Percentiles rank a stretch among this genome's conserved stretches.
Conservation (phyloP, 1,139 yeast genomes). For the Casaregolazyma lundiana region DNA sequence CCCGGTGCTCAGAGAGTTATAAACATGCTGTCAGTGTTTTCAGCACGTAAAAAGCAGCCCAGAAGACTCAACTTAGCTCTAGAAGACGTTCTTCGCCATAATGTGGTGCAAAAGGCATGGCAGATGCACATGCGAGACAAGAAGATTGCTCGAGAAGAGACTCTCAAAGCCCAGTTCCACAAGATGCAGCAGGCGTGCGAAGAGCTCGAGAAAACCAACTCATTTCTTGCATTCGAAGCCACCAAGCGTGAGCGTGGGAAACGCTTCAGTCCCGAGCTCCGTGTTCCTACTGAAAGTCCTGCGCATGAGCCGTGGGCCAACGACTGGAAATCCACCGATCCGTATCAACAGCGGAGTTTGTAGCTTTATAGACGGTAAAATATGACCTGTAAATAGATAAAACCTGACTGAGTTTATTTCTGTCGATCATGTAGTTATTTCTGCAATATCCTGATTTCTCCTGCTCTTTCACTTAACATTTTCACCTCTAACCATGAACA, state of each 20-base stretch:
- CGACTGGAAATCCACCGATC: constrained; percentile 43
- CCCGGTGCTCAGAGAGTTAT: constrained; percentile 60
- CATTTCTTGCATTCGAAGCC: constrained; percentile 46
- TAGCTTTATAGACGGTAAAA: background rate
- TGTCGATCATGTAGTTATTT: constrained; percentile 1
- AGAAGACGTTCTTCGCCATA: constrained; percentile 84
- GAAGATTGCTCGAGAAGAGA: constrained; percentile 38
- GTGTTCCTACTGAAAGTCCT: constrained; percentile 91
- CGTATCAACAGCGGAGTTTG: constrained; percentile 9
- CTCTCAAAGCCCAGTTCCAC: constrained; percentile 58
- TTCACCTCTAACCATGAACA: constrained; percentile 17
- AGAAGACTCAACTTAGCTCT: constrained; percentile 65
- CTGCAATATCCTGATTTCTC: background rate
- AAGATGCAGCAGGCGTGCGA: constrained; percentile 71
- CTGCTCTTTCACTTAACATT: background rate
- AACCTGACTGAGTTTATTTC: background rate
- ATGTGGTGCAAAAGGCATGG: constrained; percentile 85
- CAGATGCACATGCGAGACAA: constrained; percentile 50
- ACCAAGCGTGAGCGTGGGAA: constrained; percentile 49
- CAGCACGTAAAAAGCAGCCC: constrained; percentile 88
- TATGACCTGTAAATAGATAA: background rate
- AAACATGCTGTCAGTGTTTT: constrained; percentile 62
- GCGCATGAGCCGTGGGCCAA: constrained; percentile 78
- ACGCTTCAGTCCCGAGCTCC: constrained; percentile 49
- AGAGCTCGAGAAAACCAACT: constrained; percentile 52